A percentile compares a stretch with the other conserved stretches of the same genome.
These are phyloP conservation scores for Tilletia setariae DNA, from an alignment of 1,284 basidiomycete genomes.

Conservation along the genomic window DNA sequence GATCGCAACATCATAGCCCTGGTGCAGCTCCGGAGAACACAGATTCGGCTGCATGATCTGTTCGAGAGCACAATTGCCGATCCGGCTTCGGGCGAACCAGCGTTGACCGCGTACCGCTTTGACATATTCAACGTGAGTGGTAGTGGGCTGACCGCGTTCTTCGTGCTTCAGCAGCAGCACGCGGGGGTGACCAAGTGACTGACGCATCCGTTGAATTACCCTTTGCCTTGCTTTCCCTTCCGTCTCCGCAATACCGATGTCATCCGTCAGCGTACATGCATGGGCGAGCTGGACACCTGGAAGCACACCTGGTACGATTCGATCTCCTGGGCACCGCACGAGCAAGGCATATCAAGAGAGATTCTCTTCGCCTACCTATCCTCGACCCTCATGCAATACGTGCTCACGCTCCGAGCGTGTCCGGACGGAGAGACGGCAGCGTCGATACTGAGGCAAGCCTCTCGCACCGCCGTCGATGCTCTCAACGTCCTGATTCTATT, in stretches of 20 bases:
- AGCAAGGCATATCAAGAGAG: constrained; percentile 10
- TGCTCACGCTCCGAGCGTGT: constrained; percentile 7
- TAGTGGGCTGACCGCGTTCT: too few species aligned
- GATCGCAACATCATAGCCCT: constrained; percentile 2
- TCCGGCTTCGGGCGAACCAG: background rate
- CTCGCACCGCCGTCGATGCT: constrained; percentile 11
- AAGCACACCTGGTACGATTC: constrained; percentile 7
- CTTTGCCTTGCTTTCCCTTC: too few species aligned
- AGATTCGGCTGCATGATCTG: constrained; percentile 1
- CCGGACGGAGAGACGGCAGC: background rate
- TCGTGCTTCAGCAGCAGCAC: background rate
- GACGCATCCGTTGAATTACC: background rate
- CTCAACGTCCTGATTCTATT: constrained; percentile 14
- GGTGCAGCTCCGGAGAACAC: constrained; percentile 2
- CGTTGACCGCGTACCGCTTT: constrained; percentile 6
- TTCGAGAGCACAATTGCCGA: constrained; percentile 10
- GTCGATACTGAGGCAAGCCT: background rate
- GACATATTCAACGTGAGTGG: constrained; percentile 11
- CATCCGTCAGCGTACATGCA: background rate
- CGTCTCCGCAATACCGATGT: background rate
- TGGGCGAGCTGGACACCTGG: constrained; percentile 13
- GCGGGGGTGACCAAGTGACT: too few species aligned
- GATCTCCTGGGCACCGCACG: constrained; percentile 1
- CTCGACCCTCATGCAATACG: background rate
- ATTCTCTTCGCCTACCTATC: constrained; percentile 11